These are phyloP conservation scores for Dacryopinax primogenitus DNA, from an alignment of 768 basidiomycete genomes.

Conservation along the genomic window DNA sequence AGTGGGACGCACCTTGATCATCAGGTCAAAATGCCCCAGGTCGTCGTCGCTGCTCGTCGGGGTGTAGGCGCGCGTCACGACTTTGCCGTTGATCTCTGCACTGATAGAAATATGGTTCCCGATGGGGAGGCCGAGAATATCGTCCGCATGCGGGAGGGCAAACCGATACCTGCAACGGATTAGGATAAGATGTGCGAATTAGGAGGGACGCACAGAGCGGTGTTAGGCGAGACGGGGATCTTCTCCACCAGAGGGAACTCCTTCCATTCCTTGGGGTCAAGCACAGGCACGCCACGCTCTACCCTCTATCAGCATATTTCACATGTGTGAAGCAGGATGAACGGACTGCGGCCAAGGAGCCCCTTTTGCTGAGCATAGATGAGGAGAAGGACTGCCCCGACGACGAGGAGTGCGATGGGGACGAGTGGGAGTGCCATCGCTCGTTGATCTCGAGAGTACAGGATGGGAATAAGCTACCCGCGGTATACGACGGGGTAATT, in stretches of 20 bases:
- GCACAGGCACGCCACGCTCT: slow-evolving; percentile 58
- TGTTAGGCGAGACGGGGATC: slow-evolving; percentile 81
- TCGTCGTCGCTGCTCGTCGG: slow-evolving; percentile 90
- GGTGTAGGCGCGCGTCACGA: slow-evolving; percentile 83
- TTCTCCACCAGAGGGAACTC: slow-evolving; percentile 72
- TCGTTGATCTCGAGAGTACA: background rate
- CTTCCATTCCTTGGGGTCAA: slow-evolving; percentile 67
- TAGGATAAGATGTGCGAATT: background rate
- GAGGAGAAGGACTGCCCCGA: background rate
- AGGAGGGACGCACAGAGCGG: slow-evolving; percentile 59
- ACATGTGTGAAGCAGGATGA: background rate
- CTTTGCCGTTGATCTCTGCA: slow-evolving; percentile 85
- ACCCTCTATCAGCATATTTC: too few relatives aligned
- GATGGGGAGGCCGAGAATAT: slow-evolving; percentile 82
- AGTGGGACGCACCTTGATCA: slow-evolving; percentile 65
- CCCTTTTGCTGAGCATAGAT: slow-evolving; percentile 1
- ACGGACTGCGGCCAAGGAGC: background rate
- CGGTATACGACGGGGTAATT: background rate
- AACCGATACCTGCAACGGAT: slow-evolving; percentile 67
- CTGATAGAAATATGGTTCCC: slow-evolving; percentile 92
- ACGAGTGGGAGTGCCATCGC: background rate
- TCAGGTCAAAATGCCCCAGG: slow-evolving; percentile 84
- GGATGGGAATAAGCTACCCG: slow-evolving; percentile 4
- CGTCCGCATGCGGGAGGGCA: slow-evolving; percentile 55
- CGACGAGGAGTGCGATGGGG: background rate